Evolutionary conservation across 805 yeast genomes (phyloP), one percentile per base, ranked within the genome.

Genomic region (Zygoascus biomembranicola): DNA sequence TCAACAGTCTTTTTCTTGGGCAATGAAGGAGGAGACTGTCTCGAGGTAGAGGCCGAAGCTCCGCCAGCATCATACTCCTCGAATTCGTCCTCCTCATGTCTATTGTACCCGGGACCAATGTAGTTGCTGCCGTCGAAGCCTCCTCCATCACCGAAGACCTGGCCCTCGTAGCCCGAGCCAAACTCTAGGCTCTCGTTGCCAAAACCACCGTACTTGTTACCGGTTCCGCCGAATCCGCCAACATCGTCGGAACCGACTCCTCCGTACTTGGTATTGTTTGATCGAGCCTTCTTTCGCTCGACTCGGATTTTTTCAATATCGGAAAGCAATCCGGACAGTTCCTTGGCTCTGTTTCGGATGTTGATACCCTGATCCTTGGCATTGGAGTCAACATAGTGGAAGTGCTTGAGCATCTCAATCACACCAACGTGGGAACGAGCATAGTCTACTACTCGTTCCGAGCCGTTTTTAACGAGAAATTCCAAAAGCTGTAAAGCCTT

Each of bases 331-430:
- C 75, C 76, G 26, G 82, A 73, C 57, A 94, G 75, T 58, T 82
- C 84, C 68, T 89, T 87, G 32, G 97, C 85, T 61, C 96, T 81
- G 71, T 88, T 90, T 65, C 99, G 81, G 54, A 94, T 96, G 66
- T 92, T 90, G 60, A 90, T 82, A 51, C 99, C 99, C 71, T 90
- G 97, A 69, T 94, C 99, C 60, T 90, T 81, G 32, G 97, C 97
- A 67, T 88, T 87, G 18, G 90, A 80, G 69, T 94, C 98, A 47
- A 88, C 85, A 72, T 89, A 94, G 69, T 90, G 97, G 81, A 94
- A 94, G 11, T 89, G 81, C 64, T 88, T 87, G 63, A 94, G 78
- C 95, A 92, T 85, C 52, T 85, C 84, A 55, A 94, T 82, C 53
- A 90, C 77, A 23, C 85, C 81, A 55, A 87, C 67, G 67, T 90